These are phyloP conservation scores for Aspergillus kassunensis DNA, from an alignment of 495 filamentous ascomycete genomes.

Conservation along the genomic window DNA sequence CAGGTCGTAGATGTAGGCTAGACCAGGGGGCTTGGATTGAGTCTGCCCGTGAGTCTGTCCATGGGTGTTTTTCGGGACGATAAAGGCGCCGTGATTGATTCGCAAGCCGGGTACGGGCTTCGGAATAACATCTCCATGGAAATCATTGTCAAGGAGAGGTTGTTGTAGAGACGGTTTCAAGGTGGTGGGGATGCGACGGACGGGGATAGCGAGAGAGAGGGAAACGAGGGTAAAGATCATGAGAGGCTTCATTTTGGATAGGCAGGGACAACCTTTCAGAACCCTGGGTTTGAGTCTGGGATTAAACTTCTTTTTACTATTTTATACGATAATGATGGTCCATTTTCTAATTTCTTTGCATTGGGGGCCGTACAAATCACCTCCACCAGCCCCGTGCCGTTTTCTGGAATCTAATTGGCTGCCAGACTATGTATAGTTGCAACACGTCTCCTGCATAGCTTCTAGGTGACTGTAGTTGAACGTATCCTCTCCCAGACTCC, in stretches of 20 bases:
- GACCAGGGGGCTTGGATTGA: not conserved
- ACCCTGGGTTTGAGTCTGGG: not conserved
- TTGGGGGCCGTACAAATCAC: not conserved
- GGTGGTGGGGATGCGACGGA: not conserved
- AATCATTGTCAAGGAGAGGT: not conserved
- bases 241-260: not conserved
- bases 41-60: no score
- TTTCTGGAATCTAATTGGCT: conserved; percentile 10
- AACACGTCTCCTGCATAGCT: conserved; percentile 50
- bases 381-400: conserved; percentile 10
- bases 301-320: not conserved
- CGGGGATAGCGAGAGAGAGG: not conserved
- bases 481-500: conserved; percentile 71
- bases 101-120: not conserved
- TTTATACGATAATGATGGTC: no score
- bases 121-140: not conserved
- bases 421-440: no score
- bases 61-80: not conserved
- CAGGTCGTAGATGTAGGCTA: not conserved
- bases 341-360: not conserved
- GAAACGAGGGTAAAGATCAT: not conserved
- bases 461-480: conserved; percentile 54
- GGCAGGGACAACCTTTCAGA: not conserved
- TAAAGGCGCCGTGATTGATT: conserved; percentile 1
- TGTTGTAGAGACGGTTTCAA: not conserved